Evolutionary conservation across 495 filamentous ascomycete species (phyloP).

Genomic region (Penicillium mononematosum): DNA sequence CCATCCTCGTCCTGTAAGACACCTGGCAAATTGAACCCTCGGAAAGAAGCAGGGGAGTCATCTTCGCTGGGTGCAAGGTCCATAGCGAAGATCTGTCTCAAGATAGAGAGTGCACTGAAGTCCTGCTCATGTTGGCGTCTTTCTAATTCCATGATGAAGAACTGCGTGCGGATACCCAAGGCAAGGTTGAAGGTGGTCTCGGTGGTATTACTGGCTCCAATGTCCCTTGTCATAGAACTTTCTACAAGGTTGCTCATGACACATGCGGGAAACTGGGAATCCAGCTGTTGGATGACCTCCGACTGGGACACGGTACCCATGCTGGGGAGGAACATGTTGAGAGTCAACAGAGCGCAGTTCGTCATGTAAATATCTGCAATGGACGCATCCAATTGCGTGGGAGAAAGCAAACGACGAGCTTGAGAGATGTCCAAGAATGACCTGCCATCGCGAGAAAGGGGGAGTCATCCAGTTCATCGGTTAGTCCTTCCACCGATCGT

Average conservation of each 20-base stretch:
- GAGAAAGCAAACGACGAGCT: constrained; percentile 22
- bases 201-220: constrained; percentile 30
- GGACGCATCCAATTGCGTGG: constrained; percentile 25
- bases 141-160: constrained; percentile 34
- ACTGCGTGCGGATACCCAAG: constrained; percentile 42
- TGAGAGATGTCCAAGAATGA: constrained; percentile 32
- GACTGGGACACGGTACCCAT: constrained; percentile 16
- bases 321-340: constrained; percentile 31
- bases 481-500: constrained; percentile 21
- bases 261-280: constrained; percentile 34
- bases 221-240: background rate
- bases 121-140: constrained; percentile 24
- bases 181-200: constrained; percentile 39
- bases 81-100: constrained; percentile 32
- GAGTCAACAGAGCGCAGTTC: constrained; percentile 42
- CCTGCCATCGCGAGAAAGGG: constrained; percentile 8
- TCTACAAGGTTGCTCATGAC: constrained; percentile 31
- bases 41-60: constrained; percentile 24
- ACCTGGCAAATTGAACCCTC: constrained; percentile 33
- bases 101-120: constrained; percentile 29
- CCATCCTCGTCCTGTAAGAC: constrained; percentile 31
- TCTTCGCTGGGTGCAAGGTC: constrained; percentile 17
- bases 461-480: constrained; percentile 27
- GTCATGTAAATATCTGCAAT: constrained; percentile 33
- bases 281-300: constrained; percentile 30